Conservation (phyloP, 495 filamentous ascomycete genomes). For the Aspergillus incahuasiensis region DNA sequence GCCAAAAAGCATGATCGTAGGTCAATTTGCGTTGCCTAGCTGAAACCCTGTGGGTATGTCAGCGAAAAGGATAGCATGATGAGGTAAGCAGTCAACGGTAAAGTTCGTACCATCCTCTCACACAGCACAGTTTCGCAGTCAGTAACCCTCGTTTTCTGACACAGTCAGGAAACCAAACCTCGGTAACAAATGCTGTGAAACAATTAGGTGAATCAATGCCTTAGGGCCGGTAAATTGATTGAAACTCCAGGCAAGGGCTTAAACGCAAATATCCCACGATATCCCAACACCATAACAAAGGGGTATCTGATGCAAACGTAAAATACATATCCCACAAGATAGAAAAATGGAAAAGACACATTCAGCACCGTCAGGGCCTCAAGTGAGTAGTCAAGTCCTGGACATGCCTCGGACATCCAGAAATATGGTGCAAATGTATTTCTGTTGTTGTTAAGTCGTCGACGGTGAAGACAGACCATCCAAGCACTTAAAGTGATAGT, state of each 20-base stretch:
- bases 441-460: too few species aligned
- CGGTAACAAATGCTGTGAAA: background rate
- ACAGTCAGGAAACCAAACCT: too few species aligned
- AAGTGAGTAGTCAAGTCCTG: too few species aligned
- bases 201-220: background rate
- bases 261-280: background rate
- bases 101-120: background rate
- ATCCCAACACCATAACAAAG: constrained; percentile 2
- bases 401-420: too few species aligned
- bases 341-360: background rate
- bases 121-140: too few species aligned
- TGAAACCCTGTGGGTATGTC: background rate
- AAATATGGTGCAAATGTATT: too few species aligned
- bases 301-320: constrained; percentile 10
- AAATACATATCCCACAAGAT: constrained; percentile 3
- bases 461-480: too few species aligned
- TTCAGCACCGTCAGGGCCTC: too few species aligned
- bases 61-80: background rate
- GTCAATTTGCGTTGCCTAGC: background rate
- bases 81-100: background rate
- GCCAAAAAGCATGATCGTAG: background rate
- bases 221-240: background rate
- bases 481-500: too few species aligned
- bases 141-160: too few species aligned
- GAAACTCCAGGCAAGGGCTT: background rate